Percentiles rank a stretch among this genome's conserved stretches.
Conservation (phyloP, 306 rosid species). For the Dryas alaskensis region DNA sequence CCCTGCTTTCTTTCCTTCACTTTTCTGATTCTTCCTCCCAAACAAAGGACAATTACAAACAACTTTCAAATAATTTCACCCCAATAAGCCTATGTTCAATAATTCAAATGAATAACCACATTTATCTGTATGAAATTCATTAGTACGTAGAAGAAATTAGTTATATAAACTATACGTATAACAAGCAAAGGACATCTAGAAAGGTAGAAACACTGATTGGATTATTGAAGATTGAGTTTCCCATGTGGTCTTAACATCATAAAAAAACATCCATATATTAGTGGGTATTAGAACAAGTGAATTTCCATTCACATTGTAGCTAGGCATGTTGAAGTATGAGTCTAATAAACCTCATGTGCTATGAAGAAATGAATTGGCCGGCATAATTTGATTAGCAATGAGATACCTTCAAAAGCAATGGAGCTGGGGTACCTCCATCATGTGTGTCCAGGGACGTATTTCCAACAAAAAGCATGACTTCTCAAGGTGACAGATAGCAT, state of each 20-base stretch:
- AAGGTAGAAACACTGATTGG: background rate
- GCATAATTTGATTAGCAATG: background rate
- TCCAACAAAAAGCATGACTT: slow-evolving; percentile 45
- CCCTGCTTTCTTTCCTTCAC: background rate
- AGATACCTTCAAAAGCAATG: slow-evolving; percentile 92
- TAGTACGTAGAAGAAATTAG: background rate
- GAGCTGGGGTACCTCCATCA: slow-evolving; percentile 99
- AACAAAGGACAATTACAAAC: background rate
- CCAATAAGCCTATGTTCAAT: background rate
- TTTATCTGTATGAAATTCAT: background rate
- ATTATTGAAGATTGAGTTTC: background rate
- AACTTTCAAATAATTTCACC: background rate
- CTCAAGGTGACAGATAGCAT: background rate
- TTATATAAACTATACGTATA: background rate
- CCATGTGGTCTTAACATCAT: background rate
- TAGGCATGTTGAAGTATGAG: background rate
- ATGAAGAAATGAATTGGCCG: background rate
- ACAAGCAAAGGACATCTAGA: background rate
- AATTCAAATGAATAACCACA: background rate
- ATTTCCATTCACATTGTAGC: background rate
- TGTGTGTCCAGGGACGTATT: slow-evolving; percentile 99
- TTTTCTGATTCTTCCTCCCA: background rate
- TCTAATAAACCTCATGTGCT: background rate
- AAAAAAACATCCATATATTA: background rate
- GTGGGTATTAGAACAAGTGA: background rate